Evolutionary conservation across 2,329 filamentous ascomycete genomes (phyloP), one percentile per base, ranked within the genome.

Genomic region (Stachybotrys chartarum): DNA sequence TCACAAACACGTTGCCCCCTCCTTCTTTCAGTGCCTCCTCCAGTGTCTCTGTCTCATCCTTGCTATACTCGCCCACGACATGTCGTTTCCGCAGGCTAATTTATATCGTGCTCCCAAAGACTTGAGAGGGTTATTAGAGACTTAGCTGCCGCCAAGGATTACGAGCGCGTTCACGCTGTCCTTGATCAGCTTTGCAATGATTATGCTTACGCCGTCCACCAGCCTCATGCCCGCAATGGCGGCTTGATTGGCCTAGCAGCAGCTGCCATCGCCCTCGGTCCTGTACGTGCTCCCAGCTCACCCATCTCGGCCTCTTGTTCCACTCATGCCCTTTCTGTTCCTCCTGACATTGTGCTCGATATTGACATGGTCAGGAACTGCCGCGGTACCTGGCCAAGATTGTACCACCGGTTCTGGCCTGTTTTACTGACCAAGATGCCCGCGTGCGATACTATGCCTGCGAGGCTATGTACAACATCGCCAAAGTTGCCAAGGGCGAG

Each of bases 401-500:
- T 63, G 93, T 99, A 0, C 93, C 93, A 50, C 95, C 95, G 3
- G 94, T 99, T 6, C 81, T 99, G 50, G 94, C 94, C 53, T 99
- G 95, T 77, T 99, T 99, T 73, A 90, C 90, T 56, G 95, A 99
- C 64, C 94, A 97, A 76, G 94, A 99, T 87, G 92, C 94, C 31
- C 84, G 94, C 56, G 94, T 97, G 35, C 84, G 94, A 60, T 99
- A 99, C 72, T 99, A 99, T 74, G 94, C 94, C 30, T 99, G 94
- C 74, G 94, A 99, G 77, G 95, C 92, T 72, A 99, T 99, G 94
- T 99, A 99, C 76, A 99, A 99, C 73, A 99, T 99, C 68, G 92
- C 94, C 67, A 99, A 99, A 75, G 94, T 99, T 51, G 94, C 93
- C 58, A 99, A 99, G 74, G 94, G 95, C 44, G 94, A 99, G 73